Percentiles rank a stretch among this genome's conserved stretches.
These are phyloP conservation scores for Phytophthora ramorum DNA, from an alignment of 352 stramenopile genomes.

Conservation along the genomic window DNA sequence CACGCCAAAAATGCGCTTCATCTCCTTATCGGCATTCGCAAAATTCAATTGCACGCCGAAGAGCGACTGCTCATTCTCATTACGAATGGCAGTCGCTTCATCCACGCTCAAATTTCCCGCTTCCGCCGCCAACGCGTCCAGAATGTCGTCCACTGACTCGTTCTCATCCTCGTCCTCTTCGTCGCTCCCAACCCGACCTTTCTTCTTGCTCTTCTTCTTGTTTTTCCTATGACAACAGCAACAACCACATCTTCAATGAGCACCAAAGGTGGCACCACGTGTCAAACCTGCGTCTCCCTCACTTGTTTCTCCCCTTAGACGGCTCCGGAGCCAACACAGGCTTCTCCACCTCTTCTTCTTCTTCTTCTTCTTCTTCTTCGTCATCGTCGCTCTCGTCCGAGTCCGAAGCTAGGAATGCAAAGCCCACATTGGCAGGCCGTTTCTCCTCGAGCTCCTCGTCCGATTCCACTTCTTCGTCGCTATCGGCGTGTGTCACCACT, in stretches of 20 bases:
- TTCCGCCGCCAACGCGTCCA: slow-evolving; percentile 66
- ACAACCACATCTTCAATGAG: slow-evolving; percentile 4
- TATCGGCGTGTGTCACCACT: slow-evolving; percentile 15
- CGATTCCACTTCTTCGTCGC: slow-evolving; percentile 40
- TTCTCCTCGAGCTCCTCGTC: slow-evolving; percentile 65
- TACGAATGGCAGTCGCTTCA: slow-evolving; percentile 35
- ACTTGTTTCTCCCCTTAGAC: slow-evolving; percentile 44
- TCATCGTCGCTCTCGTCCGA: slow-evolving; percentile 47
- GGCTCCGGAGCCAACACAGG: slow-evolving; percentile 11
- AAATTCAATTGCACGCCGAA: slow-evolving; percentile 75
- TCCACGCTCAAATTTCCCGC: slow-evolving; percentile 48
- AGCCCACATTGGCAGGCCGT: slow-evolving; percentile 58
- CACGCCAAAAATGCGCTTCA: slow-evolving; percentile 91
- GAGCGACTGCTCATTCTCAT: slow-evolving; percentile 62
- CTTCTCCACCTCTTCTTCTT: slow-evolving; percentile 13
- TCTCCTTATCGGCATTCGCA: slow-evolving; percentile 89
- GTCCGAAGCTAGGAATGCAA: slow-evolving; percentile 80
- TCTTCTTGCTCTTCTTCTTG: slow-evolving; percentile 45
- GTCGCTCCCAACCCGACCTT: slow-evolving; percentile 26
- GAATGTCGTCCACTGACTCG: slow-evolving; percentile 66
- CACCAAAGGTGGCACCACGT: neutral
- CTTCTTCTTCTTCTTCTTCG: slow-evolving; percentile 36
- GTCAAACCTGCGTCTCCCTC: slow-evolving; percentile 1
- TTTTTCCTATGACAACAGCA: slow-evolving; percentile 22
- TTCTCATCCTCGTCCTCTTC: slow-evolving; percentile 38